phyloP scores from a whole-genome alignment of 768 basidiomycete species.

The Boletales sp. region DNA sequence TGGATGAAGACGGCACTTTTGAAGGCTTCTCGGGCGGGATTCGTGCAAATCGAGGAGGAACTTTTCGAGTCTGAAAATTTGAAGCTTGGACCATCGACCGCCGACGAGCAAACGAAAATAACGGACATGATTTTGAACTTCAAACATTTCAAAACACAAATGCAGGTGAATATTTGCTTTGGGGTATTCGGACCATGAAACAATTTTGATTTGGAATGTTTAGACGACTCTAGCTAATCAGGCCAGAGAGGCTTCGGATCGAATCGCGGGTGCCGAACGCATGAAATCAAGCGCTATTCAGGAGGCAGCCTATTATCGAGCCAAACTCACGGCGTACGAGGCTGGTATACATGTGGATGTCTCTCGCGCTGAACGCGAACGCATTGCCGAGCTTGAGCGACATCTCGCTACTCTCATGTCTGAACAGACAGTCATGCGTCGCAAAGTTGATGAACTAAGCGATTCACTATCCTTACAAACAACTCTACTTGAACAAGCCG shows the following conservation, averaged over 20 bases:
- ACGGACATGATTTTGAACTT: constrained; percentile 74
- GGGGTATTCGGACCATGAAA: background rate
- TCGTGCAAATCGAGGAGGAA: constrained; percentile 59
- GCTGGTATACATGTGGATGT: constrained; percentile 60
- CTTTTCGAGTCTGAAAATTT: constrained; percentile 34
- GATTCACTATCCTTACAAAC: constrained; percentile 76
- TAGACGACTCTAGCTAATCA: constrained; percentile 75
- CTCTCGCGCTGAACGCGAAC: constrained; percentile 72
- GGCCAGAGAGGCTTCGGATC: constrained; percentile 72
- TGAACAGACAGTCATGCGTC: constrained; percentile 64
- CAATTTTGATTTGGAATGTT: constrained; percentile 6
- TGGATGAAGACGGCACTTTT: constrained; percentile 85
- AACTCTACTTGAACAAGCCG: constrained; percentile 74
- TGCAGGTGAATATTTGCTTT: constrained; percentile 61
- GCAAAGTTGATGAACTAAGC: constrained; percentile 65
- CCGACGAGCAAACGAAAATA: constrained; percentile 48
- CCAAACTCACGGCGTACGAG: constrained; percentile 89
- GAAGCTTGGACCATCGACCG: constrained; percentile 30
- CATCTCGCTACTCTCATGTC: constrained; percentile 58
- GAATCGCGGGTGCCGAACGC: constrained; percentile 75
- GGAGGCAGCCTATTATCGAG: constrained; percentile 94
- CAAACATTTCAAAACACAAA: constrained; percentile 82
- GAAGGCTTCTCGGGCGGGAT: constrained; percentile 76
- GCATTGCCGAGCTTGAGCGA: constrained; percentile 68
- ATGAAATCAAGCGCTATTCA: constrained; percentile 75